Percentiles rank a stretch among this genome's conserved stretches.
Evolutionary conservation across 2,329 filamentous ascomycete species (phyloP).

Genomic region (Pestalotiopsis sp.): DNA sequence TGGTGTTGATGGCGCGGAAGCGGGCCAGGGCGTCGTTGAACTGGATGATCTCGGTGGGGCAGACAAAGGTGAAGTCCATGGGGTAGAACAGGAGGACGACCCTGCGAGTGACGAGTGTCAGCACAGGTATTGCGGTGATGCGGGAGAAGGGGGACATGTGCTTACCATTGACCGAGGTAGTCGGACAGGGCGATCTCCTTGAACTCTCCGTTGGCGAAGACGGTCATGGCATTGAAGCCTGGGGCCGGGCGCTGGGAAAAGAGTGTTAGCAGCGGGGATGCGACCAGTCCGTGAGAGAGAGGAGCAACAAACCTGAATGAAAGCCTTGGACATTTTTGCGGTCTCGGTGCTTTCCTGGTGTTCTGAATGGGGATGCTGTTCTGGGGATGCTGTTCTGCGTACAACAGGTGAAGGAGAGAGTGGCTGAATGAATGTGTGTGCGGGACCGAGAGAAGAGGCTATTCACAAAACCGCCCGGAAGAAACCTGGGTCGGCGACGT

Average conservation of each 20-base stretch:
- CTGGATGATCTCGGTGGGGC: slow-evolving; percentile 67
- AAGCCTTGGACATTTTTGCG: slow-evolving; percentile 44
- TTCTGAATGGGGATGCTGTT: neutral
- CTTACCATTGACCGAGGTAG: slow-evolving; percentile 49
- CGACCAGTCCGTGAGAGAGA: no score
- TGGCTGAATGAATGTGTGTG: neutral
- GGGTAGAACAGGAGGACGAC: slow-evolving; percentile 69
- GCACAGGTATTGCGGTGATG: neutral
- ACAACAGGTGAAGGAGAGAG: neutral
- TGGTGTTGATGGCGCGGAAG: slow-evolving; percentile 60
- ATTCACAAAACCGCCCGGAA: neutral
- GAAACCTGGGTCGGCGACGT: neutral
- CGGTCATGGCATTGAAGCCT: slow-evolving; percentile 50
- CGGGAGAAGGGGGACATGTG: neutral
- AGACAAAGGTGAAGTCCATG: slow-evolving; percentile 71
- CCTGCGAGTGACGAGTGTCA: slow-evolving; percentile 37
- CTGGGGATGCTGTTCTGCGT: neutral
- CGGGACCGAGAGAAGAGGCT: neutral
- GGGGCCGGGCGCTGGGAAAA: slow-evolving; percentile 44
- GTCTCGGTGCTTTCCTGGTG: neutral
- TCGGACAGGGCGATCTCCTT: slow-evolving; percentile 48
- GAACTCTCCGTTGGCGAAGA: slow-evolving; percentile 51
- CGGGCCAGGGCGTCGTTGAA: slow-evolving; percentile 64
- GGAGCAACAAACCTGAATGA: slow-evolving; percentile 34
- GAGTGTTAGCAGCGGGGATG: no score